Percentiles rank a stretch among this genome's conserved stretches.
These are phyloP conservation scores for Talaromyces sp. DNA, from an alignment of 2,329 filamentous ascomycete genomes.

Conservation along the genomic window DNA sequence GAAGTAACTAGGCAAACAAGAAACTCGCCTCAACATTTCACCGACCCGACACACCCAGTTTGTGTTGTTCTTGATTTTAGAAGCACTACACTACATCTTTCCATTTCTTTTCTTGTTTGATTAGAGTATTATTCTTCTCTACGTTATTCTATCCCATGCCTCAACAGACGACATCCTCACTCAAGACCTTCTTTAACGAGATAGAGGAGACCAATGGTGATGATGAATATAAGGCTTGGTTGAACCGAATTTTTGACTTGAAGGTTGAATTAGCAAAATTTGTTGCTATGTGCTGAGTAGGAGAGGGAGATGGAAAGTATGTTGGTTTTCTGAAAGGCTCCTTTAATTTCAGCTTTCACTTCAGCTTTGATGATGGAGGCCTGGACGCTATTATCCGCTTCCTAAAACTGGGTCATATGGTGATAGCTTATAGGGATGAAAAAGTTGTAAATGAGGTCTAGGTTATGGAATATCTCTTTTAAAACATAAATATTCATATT, in stretches of 20 bases:
- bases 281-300: constrained; percentile 20
- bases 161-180: constrained; percentile 12
- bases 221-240: constrained; percentile 19
- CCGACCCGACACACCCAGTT: too few relatives aligned
- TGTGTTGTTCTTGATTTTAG: too few relatives aligned
- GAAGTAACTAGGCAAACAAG: too few relatives aligned
- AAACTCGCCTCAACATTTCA: too few relatives aligned
- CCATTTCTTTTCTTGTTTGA: too few relatives aligned
- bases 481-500: constrained; percentile 23
- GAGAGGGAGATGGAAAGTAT: constrained; percentile 20
- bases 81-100: too few relatives aligned
- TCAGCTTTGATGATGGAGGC: constrained; percentile 21
- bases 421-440: constrained; percentile 21
- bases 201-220: constrained; percentile 20
- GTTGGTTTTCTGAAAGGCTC: constrained; percentile 22
- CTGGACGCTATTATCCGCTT: constrained; percentile 24
- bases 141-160: too few relatives aligned
- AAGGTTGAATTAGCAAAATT: constrained; percentile 21
- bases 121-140: too few relatives aligned
- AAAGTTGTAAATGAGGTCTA: constrained; percentile 22
- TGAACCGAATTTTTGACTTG: constrained; percentile 20
- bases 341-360: constrained; percentile 24
- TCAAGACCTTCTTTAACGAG: constrained; percentile 22
- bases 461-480: constrained; percentile 23
- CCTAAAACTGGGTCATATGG: constrained; percentile 22